These are phyloP conservation scores for Pyrenophora teres DNA, from an alignment of 2,329 filamentous ascomycete species.

Conservation along the genomic window DNA sequence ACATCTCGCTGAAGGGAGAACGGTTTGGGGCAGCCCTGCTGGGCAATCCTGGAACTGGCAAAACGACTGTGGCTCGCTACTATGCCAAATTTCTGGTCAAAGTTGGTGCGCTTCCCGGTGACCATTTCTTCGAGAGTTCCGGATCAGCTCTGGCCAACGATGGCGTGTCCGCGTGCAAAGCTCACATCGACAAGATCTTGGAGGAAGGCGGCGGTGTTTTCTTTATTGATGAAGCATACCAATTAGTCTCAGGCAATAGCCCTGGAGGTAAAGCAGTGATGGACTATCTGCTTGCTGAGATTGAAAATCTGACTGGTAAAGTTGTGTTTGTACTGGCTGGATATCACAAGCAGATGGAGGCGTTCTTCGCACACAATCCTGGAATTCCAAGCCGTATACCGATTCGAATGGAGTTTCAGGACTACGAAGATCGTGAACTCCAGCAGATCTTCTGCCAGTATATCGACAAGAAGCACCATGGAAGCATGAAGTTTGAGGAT, in stretches of 20 bases:
- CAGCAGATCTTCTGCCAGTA: constrained; percentile 62
- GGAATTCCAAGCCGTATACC: constrained; percentile 74
- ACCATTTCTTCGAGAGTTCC: constrained; percentile 67
- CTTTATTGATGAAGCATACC: constrained; percentile 82
- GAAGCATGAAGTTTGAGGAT: constrained; percentile 53
- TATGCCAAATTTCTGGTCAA: constrained; percentile 69
- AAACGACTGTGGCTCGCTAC: constrained; percentile 75
- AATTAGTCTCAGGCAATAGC: constrained; percentile 65
- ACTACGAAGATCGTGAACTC: constrained; percentile 71
- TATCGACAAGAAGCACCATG: constrained; percentile 52
- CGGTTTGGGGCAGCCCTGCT: constrained; percentile 67
- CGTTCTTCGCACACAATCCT: constrained; percentile 74
- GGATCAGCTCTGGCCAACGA: constrained; percentile 68
- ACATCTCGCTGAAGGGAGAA: constrained; percentile 59
- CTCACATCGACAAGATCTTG: constrained; percentile 61
- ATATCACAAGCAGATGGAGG: constrained; percentile 75
- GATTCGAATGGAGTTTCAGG: constrained; percentile 66
- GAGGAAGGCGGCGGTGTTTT: constrained; percentile 67
- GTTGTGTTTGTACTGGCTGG: constrained; percentile 75
- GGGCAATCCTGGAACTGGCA: constrained; percentile 79
- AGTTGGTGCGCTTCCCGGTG: constrained; percentile 66
- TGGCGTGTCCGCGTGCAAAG: constrained; percentile 63
- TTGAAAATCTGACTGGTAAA: constrained; percentile 72
- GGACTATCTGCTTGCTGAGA: constrained; percentile 72
- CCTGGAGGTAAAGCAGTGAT: constrained; percentile 65